These are phyloP conservation scores for Bauhinia variegata DNA, from an alignment of 306 rosid genomes.

Conservation along the genomic window DNA sequence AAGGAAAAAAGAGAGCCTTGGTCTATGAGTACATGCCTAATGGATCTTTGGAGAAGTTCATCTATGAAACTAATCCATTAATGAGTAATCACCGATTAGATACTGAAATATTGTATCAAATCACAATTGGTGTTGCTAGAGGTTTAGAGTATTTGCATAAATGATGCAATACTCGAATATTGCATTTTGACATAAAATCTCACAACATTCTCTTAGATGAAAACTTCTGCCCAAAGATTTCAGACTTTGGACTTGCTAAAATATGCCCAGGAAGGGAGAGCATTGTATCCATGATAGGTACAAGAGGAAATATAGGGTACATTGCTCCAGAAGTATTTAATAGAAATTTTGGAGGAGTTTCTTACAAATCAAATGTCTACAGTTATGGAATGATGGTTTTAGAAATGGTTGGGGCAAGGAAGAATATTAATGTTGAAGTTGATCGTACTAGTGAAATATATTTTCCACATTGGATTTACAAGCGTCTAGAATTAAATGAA, in stretches of 20 bases:
- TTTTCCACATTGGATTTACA: slow-evolving; percentile 42
- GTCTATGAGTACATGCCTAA: slow-evolving; percentile 40
- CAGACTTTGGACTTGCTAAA: slow-evolving; percentile 44
- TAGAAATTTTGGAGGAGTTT: slow-evolving; percentile 22
- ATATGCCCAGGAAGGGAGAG: slow-evolving; percentile 5
- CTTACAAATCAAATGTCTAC: slow-evolving; percentile 42
- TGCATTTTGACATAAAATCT: slow-evolving; percentile 47
- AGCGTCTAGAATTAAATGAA: slow-evolving; percentile 17
- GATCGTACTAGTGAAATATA: slow-evolving; percentile 29
- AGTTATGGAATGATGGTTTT: slow-evolving; percentile 41
- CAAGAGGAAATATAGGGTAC: slow-evolving; percentile 38
- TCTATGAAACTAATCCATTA: not conserved
- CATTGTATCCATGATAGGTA: slow-evolving; percentile 4
- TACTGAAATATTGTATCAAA: slow-evolving; percentile 23
- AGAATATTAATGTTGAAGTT: slow-evolving; percentile 7
- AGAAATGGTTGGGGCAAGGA: slow-evolving; percentile 39
- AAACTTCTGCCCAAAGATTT: slow-evolving; percentile 29
- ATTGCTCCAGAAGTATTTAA: slow-evolving; percentile 22
- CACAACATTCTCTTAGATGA: slow-evolving; percentile 24
- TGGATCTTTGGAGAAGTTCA: slow-evolving; percentile 42
- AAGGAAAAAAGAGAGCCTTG: slow-evolving; percentile 39
- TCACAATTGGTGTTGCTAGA: slow-evolving; percentile 40
- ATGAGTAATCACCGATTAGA: not conserved
- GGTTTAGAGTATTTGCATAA: slow-evolving; percentile 46
- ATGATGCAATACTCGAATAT: slow-evolving; percentile 40